Evolutionary conservation across 768 basidiomycete genomes (phyloP), one percentile per base, ranked within the genome.

Genomic region (Calocera viscosa): DNA sequence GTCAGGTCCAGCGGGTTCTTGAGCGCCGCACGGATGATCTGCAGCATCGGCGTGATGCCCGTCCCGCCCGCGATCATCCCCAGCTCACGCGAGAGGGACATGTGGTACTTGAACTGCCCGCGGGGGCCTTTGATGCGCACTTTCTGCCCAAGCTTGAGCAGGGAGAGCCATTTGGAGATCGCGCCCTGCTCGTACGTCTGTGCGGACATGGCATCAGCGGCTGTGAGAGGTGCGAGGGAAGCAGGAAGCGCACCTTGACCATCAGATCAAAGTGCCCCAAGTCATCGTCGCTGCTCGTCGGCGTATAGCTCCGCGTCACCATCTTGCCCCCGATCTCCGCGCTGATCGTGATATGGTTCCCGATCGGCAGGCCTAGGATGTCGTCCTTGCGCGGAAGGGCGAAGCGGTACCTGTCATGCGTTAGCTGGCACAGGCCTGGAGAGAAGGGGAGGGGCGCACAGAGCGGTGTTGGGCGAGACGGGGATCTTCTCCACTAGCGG

Each of bases 11-110:
- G 75, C n/a, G 91, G 86, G 76, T 94, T 92, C 77, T 89, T 88
- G 75, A 97, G 83, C 14, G 87, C 85, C n/a, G 94, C 90, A 69
- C 90, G 88, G 77, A 97, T 89, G 81, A 99, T 91, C 75, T 99
- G 95, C 72, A 96, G 87, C 95, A 98, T 97, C 73, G 96, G 96
- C 0, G 96, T 95, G 76, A 99, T 95, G 66, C 96, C 96, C 1
- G 96, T 98, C 39, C 96, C 96, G 63, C 96, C 96, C 17, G 94
- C 94, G 72, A 99, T 96, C 94, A 99, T 94, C 74, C 91, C 89
- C 67, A 99, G 78, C 72, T 89, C 86, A 70, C 80, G 80, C n/a
- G 88, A 83, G 49, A 94, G 80, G 64, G 81, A 80, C 1, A 89
- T 84, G 49, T 78, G 72, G 79, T 98, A 99, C 70, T 82, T 83